These are phyloP conservation scores for Penicilliopsis zonata DNA, from an alignment of 495 filamentous ascomycete genomes.

Conservation along the genomic window DNA sequence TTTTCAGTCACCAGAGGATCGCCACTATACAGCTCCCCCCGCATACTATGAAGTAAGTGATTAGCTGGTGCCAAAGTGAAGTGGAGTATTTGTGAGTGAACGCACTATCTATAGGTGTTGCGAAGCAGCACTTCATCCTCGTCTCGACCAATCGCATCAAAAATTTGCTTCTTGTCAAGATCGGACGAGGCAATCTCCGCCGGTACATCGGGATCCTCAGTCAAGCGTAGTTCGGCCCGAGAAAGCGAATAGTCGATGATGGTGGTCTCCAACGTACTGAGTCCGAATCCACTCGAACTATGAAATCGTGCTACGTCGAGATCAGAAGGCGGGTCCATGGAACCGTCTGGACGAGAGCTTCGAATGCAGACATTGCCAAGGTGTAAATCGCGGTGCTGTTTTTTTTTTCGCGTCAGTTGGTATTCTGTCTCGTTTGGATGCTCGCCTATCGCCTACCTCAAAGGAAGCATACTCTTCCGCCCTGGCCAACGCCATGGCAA, in stretches of 20 bases:
- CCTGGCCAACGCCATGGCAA: constrained; percentile 62
- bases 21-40: constrained; percentile 25
- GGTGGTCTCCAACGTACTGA: constrained; percentile 62
- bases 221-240: constrained; percentile 34
- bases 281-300: constrained; percentile 44
- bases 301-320: constrained; percentile 15
- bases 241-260: constrained; percentile 88
- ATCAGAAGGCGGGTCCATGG: constrained; percentile 21
- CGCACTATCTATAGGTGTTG: constrained; percentile 32
- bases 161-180: constrained; percentile 34
- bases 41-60: constrained; percentile 21
- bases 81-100: constrained; percentile 4
- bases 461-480: constrained; percentile 64
- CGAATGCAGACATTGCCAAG: constrained; percentile 75
- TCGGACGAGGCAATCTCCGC: constrained; percentile 31
- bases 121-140: constrained; percentile 29
- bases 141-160: constrained; percentile 30
- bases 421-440: not conserved
- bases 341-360: constrained; percentile 24
- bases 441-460: constrained; percentile 37
- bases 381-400: constrained; percentile 73
- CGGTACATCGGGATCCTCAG: constrained; percentile 12
- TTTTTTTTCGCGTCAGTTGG: constrained; percentile 3
- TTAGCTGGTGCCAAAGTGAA: not conserved
- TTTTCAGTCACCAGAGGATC: constrained; percentile 19